Percentiles rank a stretch among this genome's conserved stretches.
Evolutionary conservation across 176 grass and related monocot genomes (phyloP).

Genomic region (Musa itinerans): DNA sequence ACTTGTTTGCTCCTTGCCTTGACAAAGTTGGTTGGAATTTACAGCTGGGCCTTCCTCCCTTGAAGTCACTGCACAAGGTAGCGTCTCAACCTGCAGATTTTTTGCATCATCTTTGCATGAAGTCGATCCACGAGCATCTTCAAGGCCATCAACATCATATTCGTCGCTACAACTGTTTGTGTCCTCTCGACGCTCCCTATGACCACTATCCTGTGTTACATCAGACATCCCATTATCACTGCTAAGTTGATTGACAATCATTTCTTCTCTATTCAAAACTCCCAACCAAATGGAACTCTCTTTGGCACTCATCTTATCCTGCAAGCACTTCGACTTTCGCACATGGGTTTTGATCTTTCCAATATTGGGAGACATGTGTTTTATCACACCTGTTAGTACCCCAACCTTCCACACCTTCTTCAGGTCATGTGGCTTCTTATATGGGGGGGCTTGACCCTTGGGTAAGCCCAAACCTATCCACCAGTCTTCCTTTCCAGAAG

Average conservation of each 20-base stretch:
- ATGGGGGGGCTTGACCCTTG: slow-evolving; percentile 50
- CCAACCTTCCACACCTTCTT: slow-evolving; percentile 99
- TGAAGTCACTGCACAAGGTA: slow-evolving; percentile 4
- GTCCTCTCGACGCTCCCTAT: slow-evolving; percentile 31
- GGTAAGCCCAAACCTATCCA: slow-evolving; percentile 62
- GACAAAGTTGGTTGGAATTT: slow-evolving; percentile 18
- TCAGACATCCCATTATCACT: slow-evolving; percentile 57
- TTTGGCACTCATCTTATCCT: slow-evolving; percentile 98
- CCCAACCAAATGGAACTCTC: slow-evolving; percentile 89
- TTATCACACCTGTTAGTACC: slow-evolving; percentile 82
- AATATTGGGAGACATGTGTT: slow-evolving; percentile 91
- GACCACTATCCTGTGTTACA: slow-evolving; percentile 36
- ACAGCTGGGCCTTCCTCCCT: slow-evolving; percentile 14
- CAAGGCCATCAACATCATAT: slow-evolving; percentile 76
- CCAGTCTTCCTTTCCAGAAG: slow-evolving; percentile 81
- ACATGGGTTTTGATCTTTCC: slow-evolving; percentile 89
- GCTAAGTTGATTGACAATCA: slow-evolving; percentile 27
- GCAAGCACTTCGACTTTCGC: slow-evolving; percentile 86
- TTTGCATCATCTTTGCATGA: slow-evolving; percentile 68
- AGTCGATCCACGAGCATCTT: slow-evolving; percentile 47
- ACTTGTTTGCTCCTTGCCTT: slow-evolving; percentile 23
- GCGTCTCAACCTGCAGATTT: slow-evolving; percentile 25
- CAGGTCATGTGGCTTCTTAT: slow-evolving; percentile 95
- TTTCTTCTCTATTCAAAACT: slow-evolving; percentile 77
- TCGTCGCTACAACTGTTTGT: slow-evolving; percentile 58